Conservation (phyloP, 2,329 filamentous ascomycete species). For the Domatiomyces globalis region DNA sequence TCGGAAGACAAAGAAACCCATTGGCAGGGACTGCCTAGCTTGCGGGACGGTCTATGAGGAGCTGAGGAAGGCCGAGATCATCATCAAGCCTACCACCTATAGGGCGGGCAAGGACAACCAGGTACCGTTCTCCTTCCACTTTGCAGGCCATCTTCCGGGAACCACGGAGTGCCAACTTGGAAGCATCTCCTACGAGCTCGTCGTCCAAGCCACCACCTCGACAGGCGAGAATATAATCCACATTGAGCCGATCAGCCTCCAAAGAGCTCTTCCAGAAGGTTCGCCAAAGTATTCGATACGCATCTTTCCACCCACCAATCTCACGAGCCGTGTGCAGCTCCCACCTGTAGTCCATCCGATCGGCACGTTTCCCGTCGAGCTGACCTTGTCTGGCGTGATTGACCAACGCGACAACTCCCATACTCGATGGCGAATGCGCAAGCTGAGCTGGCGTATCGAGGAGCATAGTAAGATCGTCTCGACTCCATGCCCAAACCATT, state of each 20-base stretch:
- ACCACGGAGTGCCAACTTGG: conserved; percentile 61
- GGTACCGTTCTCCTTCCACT: conserved; percentile 78
- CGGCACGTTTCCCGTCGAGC: conserved; percentile 61
- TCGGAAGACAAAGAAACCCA: conserved; percentile 67
- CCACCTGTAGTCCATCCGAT: conserved; percentile 75
- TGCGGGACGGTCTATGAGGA: conserved; percentile 60
- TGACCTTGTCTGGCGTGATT: conserved; percentile 76
- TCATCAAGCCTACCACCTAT: conserved; percentile 40
- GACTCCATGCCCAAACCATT: conserved; percentile 65
- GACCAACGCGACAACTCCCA: conserved; percentile 54
- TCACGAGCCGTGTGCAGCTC: conserved; percentile 72
- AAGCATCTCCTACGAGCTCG: conserved; percentile 64
- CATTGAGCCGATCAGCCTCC: conserved; percentile 55
- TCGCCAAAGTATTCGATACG: conserved; percentile 78
- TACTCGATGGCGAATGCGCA: conserved; percentile 78
- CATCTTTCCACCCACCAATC: conserved; percentile 90
- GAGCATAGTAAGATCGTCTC: conserved; percentile 70
- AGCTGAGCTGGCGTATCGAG: conserved; percentile 84
- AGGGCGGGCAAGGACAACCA: conserved; percentile 47
- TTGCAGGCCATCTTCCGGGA: conserved; percentile 74
- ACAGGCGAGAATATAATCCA: conserved; percentile 51
- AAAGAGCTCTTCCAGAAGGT: conserved; percentile 65
- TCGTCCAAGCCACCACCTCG: conserved; percentile 49
- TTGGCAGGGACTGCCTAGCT: conserved; percentile 60
- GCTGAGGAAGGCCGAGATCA: conserved; percentile 65